These are phyloP conservation scores for Babesia sp. DNA, from an alignment of 169 alveolate species.

Conservation along the genomic window DNA sequence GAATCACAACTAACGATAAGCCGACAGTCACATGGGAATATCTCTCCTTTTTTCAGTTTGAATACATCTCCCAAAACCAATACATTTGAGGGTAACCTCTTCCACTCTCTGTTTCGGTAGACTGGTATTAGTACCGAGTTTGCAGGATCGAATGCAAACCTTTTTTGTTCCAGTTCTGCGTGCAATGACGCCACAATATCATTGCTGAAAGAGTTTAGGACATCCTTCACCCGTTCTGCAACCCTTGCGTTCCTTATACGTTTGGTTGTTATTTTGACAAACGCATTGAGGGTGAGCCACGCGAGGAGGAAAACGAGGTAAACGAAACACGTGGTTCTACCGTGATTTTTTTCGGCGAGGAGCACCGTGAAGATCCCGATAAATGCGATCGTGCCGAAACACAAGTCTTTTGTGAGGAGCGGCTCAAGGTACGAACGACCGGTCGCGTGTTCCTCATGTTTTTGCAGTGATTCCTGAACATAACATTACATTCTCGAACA, in stretches of 20 bases:
- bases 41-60: constrained; percentile 47
- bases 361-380: constrained; percentile 4
- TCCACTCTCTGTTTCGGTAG: constrained; percentile 60
- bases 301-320: constrained; percentile 28
- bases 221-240: constrained; percentile 48
- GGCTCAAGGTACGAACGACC: constrained; percentile 8
- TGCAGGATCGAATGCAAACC: constrained; percentile 60
- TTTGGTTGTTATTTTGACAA: constrained; percentile 40
- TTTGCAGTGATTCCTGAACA: constrained; percentile 37
- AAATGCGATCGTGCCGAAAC: constrained; percentile 22
- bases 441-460: constrained; percentile 2
- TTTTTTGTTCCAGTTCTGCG: constrained; percentile 52
- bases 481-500: constrained; percentile 1
- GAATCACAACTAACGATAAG: constrained; percentile 18
- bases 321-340: constrained; percentile 12
- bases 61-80: constrained; percentile 63
- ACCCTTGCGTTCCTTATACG: constrained; percentile 27
- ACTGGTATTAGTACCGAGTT: constrained; percentile 59
- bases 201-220: constrained; percentile 12
- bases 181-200: constrained; percentile 8
- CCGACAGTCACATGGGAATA: constrained; percentile 62
- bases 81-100: constrained; percentile 56
- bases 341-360: not conserved
- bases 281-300: constrained; percentile 53
- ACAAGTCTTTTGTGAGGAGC: constrained; percentile 29